Evolutionary conservation across 2,329 filamentous ascomycete genomes (phyloP).

Genomic region (Tolypocladium sp.): DNA sequence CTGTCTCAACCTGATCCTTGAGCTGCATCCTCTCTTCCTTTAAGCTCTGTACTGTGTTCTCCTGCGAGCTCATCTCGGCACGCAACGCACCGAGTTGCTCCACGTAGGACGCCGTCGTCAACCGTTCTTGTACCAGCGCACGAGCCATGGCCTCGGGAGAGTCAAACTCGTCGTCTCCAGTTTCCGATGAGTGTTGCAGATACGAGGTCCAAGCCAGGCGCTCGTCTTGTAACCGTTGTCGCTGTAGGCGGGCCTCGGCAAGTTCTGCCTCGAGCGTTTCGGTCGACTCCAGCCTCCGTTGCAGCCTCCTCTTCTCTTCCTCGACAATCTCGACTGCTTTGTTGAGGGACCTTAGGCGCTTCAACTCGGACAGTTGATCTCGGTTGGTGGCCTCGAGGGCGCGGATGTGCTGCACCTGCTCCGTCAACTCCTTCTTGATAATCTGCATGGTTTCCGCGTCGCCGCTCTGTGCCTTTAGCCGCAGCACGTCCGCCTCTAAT

Average conservation of each 20-base stretch:
- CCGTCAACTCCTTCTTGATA: slow-evolving; percentile 78
- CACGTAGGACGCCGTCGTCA: slow-evolving; percentile 70
- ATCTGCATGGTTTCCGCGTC: slow-evolving; percentile 79
- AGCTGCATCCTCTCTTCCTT: slow-evolving; percentile 61
- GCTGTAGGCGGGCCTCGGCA: slow-evolving; percentile 69
- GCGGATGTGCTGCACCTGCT: slow-evolving; percentile 87
- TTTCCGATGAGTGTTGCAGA: slow-evolving; percentile 57
- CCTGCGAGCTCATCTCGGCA: slow-evolving; percentile 68
- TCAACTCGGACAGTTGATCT: slow-evolving; percentile 71
- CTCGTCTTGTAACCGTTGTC: slow-evolving; percentile 83
- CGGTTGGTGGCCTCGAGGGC: slow-evolving; percentile 72
- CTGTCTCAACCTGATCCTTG: slow-evolving; percentile 59
- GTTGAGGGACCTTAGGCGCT: slow-evolving; percentile 69
- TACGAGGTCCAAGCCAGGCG: slow-evolving; percentile 79
- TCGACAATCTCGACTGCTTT: slow-evolving; percentile 91
- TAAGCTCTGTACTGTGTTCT: slow-evolving; percentile 62
- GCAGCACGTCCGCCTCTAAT: slow-evolving; percentile 75
- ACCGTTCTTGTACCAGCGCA: slow-evolving; percentile 72
- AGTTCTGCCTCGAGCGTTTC: slow-evolving; percentile 68
- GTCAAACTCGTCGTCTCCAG: slow-evolving; percentile 65
- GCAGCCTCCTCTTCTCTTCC: slow-evolving; percentile 82
- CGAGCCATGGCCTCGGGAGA: slow-evolving; percentile 81
- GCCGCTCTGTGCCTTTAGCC: slow-evolving; percentile 76
- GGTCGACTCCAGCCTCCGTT: slow-evolving; percentile 68
- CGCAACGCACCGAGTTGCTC: slow-evolving; percentile 73